Evolutionary conservation across 192 early-diverging fungal species (phyloP), one percentile per base, ranked within the genome.

Genomic region (Obelidium mucronatum): DNA sequence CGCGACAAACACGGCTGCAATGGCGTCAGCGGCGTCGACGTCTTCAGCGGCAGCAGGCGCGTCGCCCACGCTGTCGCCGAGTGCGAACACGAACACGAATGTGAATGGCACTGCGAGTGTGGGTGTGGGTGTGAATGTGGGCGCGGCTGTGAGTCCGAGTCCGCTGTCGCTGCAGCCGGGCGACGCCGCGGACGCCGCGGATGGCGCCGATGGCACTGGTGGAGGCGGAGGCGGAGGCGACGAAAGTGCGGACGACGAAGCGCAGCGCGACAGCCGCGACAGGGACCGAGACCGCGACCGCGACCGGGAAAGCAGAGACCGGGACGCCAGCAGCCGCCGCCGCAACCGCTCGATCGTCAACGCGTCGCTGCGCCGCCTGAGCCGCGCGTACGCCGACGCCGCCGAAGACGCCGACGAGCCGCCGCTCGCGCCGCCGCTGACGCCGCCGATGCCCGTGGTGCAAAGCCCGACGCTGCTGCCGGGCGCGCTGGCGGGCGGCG

Each of bases 301-400:
- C 19, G 63, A 65, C 35, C 63, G 35, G 15, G 31, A 33, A 24
- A 17, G 58, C 15, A 28, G 39, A 11, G 35, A 30, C 8, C 11
- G 17, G 33, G 15, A 30, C 17, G 8, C 63, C 31, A 8, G 37
- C 31, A n/a, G 3, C 26, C 42, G 30, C 40, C 13, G 44, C 5
- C 40, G 66, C 11, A 67, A 67, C 66, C 31, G 42, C 26, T 67
- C 66, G 26, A 42, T 67, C 33, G 66, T 67, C 13, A 67, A 67
- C 42, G 66, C 66, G 42, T 51, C 40, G n/a, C 42, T 67, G 66
- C 37, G 66, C 22, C 13, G 66, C 6, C 66, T 67, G 17, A 35
- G 30, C n/a, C 66, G 66, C 48, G 34, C 66, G 66, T 67, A 67
- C 42, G 5, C 39, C 11, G 42, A 8, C 24, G 55, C 17, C 55